Conservation (phyloP, 352 stramenopile species). For the Pythium plurisporium region DNA sequence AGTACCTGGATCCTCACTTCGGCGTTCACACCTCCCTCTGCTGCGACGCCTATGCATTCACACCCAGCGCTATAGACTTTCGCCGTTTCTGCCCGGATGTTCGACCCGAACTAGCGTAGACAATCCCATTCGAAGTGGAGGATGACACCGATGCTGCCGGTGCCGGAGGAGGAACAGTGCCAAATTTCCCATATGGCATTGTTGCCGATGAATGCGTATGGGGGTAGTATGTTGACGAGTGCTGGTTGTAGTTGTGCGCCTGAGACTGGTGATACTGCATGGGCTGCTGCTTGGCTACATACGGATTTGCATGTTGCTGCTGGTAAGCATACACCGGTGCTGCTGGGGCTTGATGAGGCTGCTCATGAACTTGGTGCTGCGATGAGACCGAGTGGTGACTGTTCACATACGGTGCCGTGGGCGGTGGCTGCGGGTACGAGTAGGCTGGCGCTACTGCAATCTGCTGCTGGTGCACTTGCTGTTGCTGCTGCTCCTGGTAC, state of each 20-base stretch:
- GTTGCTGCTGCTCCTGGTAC: constrained; percentile 16
- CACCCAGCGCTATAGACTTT: constrained; percentile 70
- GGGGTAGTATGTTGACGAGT: constrained; percentile 6
- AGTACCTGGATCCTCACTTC: constrained; percentile 6
- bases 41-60: constrained; percentile 63
- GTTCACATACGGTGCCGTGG: neutral
- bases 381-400: constrained; percentile 1
- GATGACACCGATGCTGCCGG: neutral
- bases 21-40: neutral
- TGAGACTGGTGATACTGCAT: neutral
- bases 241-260: neutral
- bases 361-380: neutral
- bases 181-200: constrained; percentile 7
- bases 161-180: neutral
- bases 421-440: constrained; percentile 13
- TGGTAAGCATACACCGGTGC: neutral
- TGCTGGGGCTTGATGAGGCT: neutral
- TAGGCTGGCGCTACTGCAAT: constrained; percentile 14
- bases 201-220: too few relatives aligned
- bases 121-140: constrained; percentile 31
- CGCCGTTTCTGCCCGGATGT: constrained; percentile 74
- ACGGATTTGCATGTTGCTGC: neutral
- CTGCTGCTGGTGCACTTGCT: constrained; percentile 13
- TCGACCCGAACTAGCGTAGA: constrained; percentile 46
- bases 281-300: neutral